Percentiles rank a stretch among this genome's conserved stretches.
Conservation (phyloP, 2,329 filamentous ascomycete genomes). For the Helminthosporium solani region DNA sequence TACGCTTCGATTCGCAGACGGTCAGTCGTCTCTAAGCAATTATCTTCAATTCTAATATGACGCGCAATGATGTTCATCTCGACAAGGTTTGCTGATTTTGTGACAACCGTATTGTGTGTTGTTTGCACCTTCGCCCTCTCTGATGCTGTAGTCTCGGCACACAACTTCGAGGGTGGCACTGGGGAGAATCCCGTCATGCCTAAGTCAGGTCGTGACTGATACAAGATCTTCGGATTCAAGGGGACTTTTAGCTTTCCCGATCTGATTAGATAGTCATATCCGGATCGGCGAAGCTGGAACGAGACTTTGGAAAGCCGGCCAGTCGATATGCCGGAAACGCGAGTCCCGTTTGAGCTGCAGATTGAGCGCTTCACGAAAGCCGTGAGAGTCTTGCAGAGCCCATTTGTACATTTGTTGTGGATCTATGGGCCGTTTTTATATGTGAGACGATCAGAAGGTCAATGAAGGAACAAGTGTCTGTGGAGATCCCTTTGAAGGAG, state of each 20-base stretch:
- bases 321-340: slow-evolving; percentile 31
- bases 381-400: slow-evolving; percentile 45
- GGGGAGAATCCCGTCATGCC: slow-evolving; percentile 60
- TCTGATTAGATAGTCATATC: slow-evolving; percentile 54
- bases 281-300: slow-evolving; percentile 47
- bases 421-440: slow-evolving; percentile 54
- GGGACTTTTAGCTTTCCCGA: slow-evolving; percentile 57
- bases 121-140: slow-evolving; percentile 60
- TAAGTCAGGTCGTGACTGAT: slow-evolving; percentile 47
- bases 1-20: slow-evolving; percentile 54
- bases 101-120: slow-evolving; percentile 15
- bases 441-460: slow-evolving; percentile 54
- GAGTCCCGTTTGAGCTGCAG: slow-evolving; percentile 56
- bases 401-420: slow-evolving; percentile 52
- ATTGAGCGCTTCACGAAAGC: slow-evolving; percentile 55
- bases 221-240: slow-evolving; percentile 57
- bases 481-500: slow-evolving; percentile 21
- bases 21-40: slow-evolving; percentile 17
- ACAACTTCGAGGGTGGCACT: slow-evolving; percentile 59
- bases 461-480: slow-evolving; percentile 42
- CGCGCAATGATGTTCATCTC: too few species aligned
- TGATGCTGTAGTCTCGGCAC: slow-evolving; percentile 54
- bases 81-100: too few species aligned
- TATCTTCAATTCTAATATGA: too few species aligned
- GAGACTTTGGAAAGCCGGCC: slow-evolving; percentile 38